These are phyloP conservation scores for Xylaria sp. DNA, from an alignment of 2,329 filamentous ascomycete species.

Conservation along the genomic window DNA sequence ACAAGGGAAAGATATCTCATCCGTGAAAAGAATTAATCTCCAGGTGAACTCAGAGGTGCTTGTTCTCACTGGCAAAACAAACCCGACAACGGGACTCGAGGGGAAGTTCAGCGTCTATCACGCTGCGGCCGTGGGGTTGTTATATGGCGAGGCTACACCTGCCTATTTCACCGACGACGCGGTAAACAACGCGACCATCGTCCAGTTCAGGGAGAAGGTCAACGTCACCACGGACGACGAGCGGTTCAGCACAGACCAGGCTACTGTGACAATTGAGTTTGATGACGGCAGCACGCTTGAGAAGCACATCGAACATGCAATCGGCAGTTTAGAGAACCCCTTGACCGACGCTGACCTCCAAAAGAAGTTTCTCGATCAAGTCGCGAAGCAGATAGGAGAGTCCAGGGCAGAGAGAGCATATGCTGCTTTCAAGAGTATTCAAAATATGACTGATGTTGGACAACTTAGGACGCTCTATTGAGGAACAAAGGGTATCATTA, in stretches of 20 bases:
- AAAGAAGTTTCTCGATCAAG: constrained; percentile 62
- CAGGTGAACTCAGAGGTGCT: constrained; percentile 63
- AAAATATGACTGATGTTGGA: constrained; percentile 48
- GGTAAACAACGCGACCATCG: constrained; percentile 50
- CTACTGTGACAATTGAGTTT: constrained; percentile 49
- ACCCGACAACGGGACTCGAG: constrained; percentile 60
- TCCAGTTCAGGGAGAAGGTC: constrained; percentile 55
- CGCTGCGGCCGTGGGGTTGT: constrained; percentile 60
- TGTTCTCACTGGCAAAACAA: constrained; percentile 62
- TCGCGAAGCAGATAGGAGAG: constrained; percentile 53
- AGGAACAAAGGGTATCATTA: neutral
- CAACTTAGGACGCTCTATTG: constrained; percentile 33
- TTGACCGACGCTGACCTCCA: constrained; percentile 55
- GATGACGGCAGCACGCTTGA: constrained; percentile 50
- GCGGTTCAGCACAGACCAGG: constrained; percentile 54
- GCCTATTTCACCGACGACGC: constrained; percentile 61
- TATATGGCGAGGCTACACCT: constrained; percentile 62
- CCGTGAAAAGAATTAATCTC: constrained; percentile 51
- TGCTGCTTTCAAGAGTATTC: constrained; percentile 48
- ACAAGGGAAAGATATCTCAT: constrained; percentile 43
- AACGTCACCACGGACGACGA: constrained; percentile 54
- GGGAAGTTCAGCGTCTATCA: constrained; percentile 67
- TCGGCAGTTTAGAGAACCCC: constrained; percentile 60
- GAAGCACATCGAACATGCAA: constrained; percentile 60
- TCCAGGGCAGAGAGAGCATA: constrained; percentile 51